These are phyloP conservation scores for Paraphaeosphaeria minitans DNA, from an alignment of 2,329 filamentous ascomycete genomes.

Conservation along the genomic window DNA sequence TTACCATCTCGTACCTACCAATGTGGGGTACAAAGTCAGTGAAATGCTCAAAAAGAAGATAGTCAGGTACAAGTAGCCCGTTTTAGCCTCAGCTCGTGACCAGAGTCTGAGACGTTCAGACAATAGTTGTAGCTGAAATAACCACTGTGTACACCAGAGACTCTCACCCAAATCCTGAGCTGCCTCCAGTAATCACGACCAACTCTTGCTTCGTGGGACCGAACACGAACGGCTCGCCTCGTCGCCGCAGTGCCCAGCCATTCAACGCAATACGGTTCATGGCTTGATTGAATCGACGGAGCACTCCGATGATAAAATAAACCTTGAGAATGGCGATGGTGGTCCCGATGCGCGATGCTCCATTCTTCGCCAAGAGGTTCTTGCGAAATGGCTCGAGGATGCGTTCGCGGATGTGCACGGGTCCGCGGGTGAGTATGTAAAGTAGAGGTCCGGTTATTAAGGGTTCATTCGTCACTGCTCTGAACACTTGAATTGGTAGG, in stretches of 20 bases:
- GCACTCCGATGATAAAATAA: conserved; percentile 23
- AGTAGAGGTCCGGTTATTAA: conserved; percentile 28
- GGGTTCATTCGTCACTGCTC: conserved; percentile 19
- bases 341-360: conserved; percentile 23
- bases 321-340: conserved; percentile 30
- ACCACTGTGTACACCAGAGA: too few relatives aligned
- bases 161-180: conserved; percentile 33
- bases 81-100: too few relatives aligned
- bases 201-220: conserved; percentile 30
- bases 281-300: conserved; percentile 21
- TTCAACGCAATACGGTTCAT: conserved; percentile 36
- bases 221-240: conserved; percentile 27
- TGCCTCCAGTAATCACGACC: conserved; percentile 37
- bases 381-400: conserved; percentile 29
- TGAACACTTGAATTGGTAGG: not conserved
- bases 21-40: too few relatives aligned
- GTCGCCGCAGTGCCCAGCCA: conserved; percentile 42
- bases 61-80: too few relatives aligned
- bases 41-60: too few relatives aligned
- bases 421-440: conserved; percentile 32
- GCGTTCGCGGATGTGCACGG: conserved; percentile 25
- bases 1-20: conserved; percentile 31
- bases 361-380: conserved; percentile 25
- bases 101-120: too few relatives aligned
- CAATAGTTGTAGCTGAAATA: too few relatives aligned